Base-by-base conservation (phyloP, 2,329 filamentous ascomycete genomes). In the Raffaelea arxii region DNA sequence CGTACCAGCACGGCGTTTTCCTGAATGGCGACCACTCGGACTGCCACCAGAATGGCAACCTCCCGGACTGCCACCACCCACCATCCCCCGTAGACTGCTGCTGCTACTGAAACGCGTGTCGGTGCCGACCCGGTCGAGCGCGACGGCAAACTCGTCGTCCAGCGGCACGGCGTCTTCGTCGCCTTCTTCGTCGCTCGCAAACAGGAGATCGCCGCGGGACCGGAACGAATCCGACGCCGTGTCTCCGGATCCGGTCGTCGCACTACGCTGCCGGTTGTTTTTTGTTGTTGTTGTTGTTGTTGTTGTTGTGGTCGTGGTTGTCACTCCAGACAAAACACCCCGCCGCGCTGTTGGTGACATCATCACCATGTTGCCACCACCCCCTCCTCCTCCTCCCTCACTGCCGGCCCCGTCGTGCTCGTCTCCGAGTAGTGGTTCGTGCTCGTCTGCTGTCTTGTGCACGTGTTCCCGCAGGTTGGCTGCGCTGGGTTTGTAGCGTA, bases 101-200 rank as follows among this genome's bases (percentile, higher is more conserved):
- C 52, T 54, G 47, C 49, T 53, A 54, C 74, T 80, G 51, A 72
- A 77, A 50, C 66, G 65, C 21, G 75, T 80, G 57, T 92, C 88
- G n/a, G 92, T 88, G 11, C 74, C 76, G 53, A 84, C 79, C 44
- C 84, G 78, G 50, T 89, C 82, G 51, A 96, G 71, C 3, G 82
- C 80, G 61, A 94, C 82, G 3, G 89, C 86, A 56, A 97, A 94
- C 58, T 96, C 90, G 59, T 96, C 91, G 56, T 91, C 87, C 18
- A 97, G 67, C 12, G 89, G 86, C n/a, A 95, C 79, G 1, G 91
- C 91, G 64, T 97, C 91, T 61, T 94, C 90, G 52, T 94, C 88
- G 45, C 90, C 88, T 57, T 83, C 79, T 41, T 75, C 78, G 51
- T 94, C 89, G 56, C 89, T 95, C 0, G 88, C 88, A 54, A 96